These are phyloP conservation scores for Coniochaeta pulveracea DNA, from an alignment of 2,329 filamentous ascomycete genomes.

Conservation along the genomic window DNA sequence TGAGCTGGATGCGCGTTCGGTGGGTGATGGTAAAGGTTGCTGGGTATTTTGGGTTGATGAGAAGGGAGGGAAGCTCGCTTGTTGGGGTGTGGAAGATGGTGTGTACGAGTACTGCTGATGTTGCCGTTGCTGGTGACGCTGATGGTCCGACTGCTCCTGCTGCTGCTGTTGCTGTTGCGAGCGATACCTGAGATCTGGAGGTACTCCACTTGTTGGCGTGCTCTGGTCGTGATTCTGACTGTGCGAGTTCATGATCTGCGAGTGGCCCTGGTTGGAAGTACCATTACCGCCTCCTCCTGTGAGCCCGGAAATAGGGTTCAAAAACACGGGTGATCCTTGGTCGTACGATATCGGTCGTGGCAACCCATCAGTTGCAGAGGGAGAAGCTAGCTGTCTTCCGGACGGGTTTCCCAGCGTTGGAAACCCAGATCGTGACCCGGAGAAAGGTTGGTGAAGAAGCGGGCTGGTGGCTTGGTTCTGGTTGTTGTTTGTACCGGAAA, in stretches of 20 bases:
- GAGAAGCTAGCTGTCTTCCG: conserved; percentile 30
- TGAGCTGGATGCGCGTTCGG: neutral
- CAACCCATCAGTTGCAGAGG: conserved; percentile 47
- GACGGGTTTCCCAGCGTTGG: neutral
- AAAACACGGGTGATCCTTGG: conserved; percentile 49
- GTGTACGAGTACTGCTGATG: conserved; percentile 16
- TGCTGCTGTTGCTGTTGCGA: conserved; percentile 14
- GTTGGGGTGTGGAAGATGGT: conserved; percentile 13
- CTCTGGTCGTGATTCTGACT: neutral
- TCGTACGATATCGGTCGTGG: conserved; percentile 58
- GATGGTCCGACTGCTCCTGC: conserved; percentile 21
- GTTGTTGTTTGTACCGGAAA: conserved; percentile 12
- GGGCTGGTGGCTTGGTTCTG: neutral
- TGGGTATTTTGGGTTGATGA: conserved; percentile 1
- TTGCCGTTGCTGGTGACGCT: conserved; percentile 4
- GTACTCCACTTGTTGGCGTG: neutral
- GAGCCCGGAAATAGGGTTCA: conserved; percentile 33
- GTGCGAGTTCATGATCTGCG: neutral
- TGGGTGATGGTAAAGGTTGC: conserved; percentile 1
- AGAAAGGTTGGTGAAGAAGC: neutral
- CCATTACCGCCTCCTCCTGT: neutral
- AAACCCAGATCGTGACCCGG: conserved; percentile 1
- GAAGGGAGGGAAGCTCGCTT: conserved; percentile 2
- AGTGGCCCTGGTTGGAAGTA: neutral
- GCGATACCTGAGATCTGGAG: conserved; percentile 2